A percentile compares a stretch with the other conserved stretches of the same genome.
Evolutionary conservation across 345 rosid species (phyloP).

Genomic region (Dimocarpus longan): DNA sequence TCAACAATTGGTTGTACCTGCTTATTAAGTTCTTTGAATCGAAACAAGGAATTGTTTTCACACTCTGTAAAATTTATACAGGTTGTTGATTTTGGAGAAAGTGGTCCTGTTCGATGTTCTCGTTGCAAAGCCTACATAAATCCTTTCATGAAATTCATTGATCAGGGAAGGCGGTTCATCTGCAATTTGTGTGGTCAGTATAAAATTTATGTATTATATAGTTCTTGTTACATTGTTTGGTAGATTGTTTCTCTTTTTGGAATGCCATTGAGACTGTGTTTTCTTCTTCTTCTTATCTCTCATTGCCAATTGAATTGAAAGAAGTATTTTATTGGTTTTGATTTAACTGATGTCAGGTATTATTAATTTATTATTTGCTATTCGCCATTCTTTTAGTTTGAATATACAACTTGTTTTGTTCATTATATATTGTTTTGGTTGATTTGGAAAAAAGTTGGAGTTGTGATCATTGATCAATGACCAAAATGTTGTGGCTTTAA

Average conservation of each 20-base stretch:
- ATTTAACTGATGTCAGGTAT: conserved; percentile 11
- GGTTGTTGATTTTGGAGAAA: conserved; percentile 94
- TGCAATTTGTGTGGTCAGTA: conserved; percentile 81
- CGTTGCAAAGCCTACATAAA: conserved; percentile 95
- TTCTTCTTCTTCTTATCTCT: conserved; percentile 8
- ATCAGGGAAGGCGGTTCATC: conserved; percentile 86
- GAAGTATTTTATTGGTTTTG: conserved; percentile 6
- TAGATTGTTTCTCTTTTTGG: background rate
- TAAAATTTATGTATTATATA: conserved; percentile 14
- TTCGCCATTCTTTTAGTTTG: background rate
- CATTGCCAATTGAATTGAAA: background rate
- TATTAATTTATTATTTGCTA: conserved; percentile 1
- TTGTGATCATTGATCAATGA: conserved; percentile 1
- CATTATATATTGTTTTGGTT: background rate
- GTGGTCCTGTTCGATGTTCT: conserved; percentile 91
- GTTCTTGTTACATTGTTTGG: background rate
- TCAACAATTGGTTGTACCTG: background rate
- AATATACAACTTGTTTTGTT: background rate
- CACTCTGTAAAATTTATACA: conserved; percentile 26
- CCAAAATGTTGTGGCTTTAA: conserved; percentile 10
- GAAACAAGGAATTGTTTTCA: background rate
- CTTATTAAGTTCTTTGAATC: background rate
- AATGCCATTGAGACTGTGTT: background rate
- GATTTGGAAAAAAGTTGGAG: background rate
- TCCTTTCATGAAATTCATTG: conserved; percentile 90